Percentiles rank a stretch among this genome's conserved stretches.
These are phyloP conservation scores for Camelina neglecta DNA, from an alignment of 345 rosid species.

Conservation along the genomic window DNA sequence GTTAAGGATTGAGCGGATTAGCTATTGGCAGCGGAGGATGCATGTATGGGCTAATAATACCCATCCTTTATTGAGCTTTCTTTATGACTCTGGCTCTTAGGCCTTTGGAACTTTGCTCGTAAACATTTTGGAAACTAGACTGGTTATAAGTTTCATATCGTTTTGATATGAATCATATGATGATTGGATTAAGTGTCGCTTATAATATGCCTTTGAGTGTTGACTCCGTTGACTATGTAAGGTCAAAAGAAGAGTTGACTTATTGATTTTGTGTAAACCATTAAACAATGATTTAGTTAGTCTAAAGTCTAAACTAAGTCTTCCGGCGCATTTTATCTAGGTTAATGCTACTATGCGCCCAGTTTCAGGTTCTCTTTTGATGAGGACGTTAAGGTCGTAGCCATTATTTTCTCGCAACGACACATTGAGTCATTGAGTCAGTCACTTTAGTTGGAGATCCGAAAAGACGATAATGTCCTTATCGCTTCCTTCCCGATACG, in stretches of 20 bases:
- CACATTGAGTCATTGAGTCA: neutral
- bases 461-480: conserved; percentile 50
- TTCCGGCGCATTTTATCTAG: neutral
- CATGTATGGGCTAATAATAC: conserved; percentile 7
- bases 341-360: conserved; percentile 20
- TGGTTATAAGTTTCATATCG: conserved; percentile 32
- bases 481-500: conserved; percentile 49
- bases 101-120: conserved; percentile 23
- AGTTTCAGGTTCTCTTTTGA: neutral
- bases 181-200: conserved; percentile 15
- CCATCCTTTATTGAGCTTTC: conserved; percentile 24
- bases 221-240: neutral
- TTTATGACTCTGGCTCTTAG: conserved; percentile 29
- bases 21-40: conserved; percentile 12
- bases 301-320: no score
- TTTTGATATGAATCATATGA: conserved; percentile 28
- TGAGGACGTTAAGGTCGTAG: conserved; percentile 11
- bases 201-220: neutral
- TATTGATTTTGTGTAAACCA: neutral
- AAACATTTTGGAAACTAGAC: conserved; percentile 27
- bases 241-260: neutral
- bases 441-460: conserved; percentile 10
- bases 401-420: conserved; percentile 28
- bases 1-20: conserved; percentile 3
- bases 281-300: neutral